phyloP scores from a whole-genome alignment of 768 basidiomycete species.

The Collybiopsis confluens region DNA sequence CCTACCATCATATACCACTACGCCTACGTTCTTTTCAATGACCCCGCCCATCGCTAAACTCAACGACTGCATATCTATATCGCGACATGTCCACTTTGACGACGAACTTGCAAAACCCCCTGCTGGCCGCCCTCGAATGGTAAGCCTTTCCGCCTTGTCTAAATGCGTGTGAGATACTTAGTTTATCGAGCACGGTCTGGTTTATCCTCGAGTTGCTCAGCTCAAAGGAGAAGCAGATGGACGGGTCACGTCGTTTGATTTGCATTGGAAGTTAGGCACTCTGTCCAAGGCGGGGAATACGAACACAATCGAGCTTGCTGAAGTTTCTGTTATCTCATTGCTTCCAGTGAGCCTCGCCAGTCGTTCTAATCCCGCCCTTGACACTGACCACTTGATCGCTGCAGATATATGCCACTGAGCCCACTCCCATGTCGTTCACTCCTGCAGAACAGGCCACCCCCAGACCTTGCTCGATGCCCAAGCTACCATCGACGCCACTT shows the following conservation, averaged over 20 bases:
- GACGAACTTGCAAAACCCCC: slow-evolving; percentile 8
- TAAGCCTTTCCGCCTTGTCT: neutral
- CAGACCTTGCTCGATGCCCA: neutral
- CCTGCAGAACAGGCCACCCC: neutral
- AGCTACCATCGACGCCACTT: neutral
- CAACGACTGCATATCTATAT: neutral
- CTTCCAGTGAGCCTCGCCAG: neutral
- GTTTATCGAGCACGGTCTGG: slow-evolving; percentile 18
- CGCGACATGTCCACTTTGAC: slow-evolving; percentile 6
- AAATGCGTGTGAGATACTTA: neutral
- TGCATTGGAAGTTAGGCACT: slow-evolving; percentile 29
- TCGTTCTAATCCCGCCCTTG: neutral
- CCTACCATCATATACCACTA: neutral
- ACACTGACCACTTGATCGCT: neutral
- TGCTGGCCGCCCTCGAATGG: slow-evolving; percentile 8
- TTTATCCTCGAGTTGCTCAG: slow-evolving; percentile 39
- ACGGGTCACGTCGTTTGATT: slow-evolving; percentile 28
- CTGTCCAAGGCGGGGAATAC: slow-evolving; percentile 15
- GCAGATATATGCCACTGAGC: no score
- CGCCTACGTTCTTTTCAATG: slow-evolving; percentile 2
- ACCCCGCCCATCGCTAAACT: neutral
- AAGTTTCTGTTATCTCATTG: neutral
- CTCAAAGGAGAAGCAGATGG: slow-evolving; percentile 28
- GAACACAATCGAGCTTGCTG: neutral
- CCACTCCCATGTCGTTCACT: neutral